Evolutionary conservation across 2,329 filamentous ascomycete genomes (phyloP).

Genomic region (Hypoxylon sp.): DNA sequence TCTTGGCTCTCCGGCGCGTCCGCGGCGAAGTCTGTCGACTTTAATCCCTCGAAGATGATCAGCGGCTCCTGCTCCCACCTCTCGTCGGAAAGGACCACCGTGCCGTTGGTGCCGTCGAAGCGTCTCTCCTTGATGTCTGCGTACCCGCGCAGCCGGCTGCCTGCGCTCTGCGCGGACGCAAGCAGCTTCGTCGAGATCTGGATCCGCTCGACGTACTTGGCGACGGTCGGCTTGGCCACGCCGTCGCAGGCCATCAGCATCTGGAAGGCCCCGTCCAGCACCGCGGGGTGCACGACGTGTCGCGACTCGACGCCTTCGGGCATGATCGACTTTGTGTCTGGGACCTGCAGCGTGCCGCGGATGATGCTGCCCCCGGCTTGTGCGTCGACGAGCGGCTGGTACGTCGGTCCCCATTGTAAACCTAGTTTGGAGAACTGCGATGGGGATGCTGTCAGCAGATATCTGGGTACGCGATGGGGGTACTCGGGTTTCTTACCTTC

Average conservation of each 20-base stretch:
- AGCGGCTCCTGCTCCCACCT: conserved; percentile 46
- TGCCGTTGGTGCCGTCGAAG: conserved; percentile 48
- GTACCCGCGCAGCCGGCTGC: conserved; percentile 43
- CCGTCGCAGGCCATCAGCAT: conserved; percentile 45
- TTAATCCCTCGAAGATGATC: conserved; percentile 47
- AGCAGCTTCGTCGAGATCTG: conserved; percentile 46
- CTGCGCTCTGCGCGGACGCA: conserved; percentile 40
- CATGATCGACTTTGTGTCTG: conserved; percentile 46
- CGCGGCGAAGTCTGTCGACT: conserved; percentile 45
- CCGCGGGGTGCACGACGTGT: conserved; percentile 45
- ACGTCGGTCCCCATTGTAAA: conserved; percentile 46
- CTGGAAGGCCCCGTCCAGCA: conserved; percentile 47
- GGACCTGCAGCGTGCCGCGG: conserved; percentile 43
- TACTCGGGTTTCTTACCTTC: conserved; percentile 28
- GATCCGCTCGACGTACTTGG: conserved; percentile 48
- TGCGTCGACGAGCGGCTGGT: conserved; percentile 43
- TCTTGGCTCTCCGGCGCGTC: conserved; percentile 37
- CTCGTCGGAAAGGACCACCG: conserved; percentile 47
- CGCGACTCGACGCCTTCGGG: conserved; percentile 43
- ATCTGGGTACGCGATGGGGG: background rate
- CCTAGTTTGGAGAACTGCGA: conserved; percentile 43
- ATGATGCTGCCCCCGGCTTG: conserved; percentile 39
- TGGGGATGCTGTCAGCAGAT: conserved; percentile 4
- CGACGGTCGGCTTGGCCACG: conserved; percentile 44
- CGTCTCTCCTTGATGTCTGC: conserved; percentile 47